A percentile compares a stretch with the other conserved stretches of the same genome.
phyloP scores from a whole-genome alignment of 169 alveolate species.

The Condylostoma magnum region DNA sequence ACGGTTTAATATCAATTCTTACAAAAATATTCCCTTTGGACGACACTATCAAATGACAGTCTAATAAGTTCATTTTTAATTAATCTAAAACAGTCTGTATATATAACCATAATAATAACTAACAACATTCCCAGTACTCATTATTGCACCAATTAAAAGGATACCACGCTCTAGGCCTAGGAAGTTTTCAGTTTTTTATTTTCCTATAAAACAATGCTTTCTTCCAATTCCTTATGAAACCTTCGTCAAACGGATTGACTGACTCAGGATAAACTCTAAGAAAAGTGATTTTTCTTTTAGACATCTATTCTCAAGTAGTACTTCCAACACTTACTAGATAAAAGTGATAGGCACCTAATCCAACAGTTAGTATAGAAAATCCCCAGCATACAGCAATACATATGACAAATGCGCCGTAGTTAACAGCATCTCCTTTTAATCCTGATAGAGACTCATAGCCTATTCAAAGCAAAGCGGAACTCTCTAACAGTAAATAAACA shows the following conservation, averaged over 20 bases:
- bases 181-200: not conserved
- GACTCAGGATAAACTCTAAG: constrained; percentile 1
- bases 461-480: not conserved
- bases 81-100: not conserved
- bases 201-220: not conserved
- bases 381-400: not conserved
- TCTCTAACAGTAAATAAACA: not conserved
- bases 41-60: too few relatives aligned
- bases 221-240: constrained; percentile 21
- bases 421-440: not conserved
- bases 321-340: not conserved
- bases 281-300: not conserved
- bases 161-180: not conserved
- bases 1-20: too few relatives aligned
- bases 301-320: constrained; percentile 26
- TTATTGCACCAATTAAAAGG: constrained; percentile 29
- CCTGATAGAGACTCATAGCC: not conserved
- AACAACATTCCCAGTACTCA: constrained; percentile 32
- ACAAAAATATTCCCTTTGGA: too few relatives aligned
- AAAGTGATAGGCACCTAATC: not conserved
- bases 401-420: constrained; percentile 22
- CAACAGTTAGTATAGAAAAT: constrained; percentile 1
- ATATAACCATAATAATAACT: not conserved
- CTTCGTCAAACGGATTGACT: constrained; percentile 23
- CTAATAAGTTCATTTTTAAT: too few relatives aligned